These are phyloP conservation scores for Wickerhamomyces sydowiorum DNA, from an alignment of 805 yeast genomes.

Conservation along the genomic window DNA sequence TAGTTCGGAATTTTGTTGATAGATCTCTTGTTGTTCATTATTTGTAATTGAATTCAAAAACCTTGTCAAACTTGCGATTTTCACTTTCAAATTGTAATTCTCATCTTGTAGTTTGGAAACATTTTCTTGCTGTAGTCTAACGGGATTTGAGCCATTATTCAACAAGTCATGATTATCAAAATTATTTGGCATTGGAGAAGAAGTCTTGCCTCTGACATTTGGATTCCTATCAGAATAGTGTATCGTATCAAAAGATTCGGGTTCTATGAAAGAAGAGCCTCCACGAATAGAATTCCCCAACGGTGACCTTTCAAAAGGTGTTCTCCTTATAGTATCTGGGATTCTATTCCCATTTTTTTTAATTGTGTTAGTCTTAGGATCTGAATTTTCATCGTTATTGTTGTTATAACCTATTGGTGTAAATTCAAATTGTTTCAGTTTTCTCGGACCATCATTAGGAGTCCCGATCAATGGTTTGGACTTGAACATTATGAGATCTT, in stretches of 20 bases:
- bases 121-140: constrained; percentile 24
- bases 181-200: constrained; percentile 14
- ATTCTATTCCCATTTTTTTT: neutral
- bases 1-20: constrained; percentile 30
- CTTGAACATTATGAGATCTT: constrained; percentile 9
- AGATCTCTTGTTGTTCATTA: constrained; percentile 31
- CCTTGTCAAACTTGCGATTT: constrained; percentile 35
- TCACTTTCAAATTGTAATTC: constrained; percentile 38
- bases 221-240: constrained; percentile 8
- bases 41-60: constrained; percentile 33
- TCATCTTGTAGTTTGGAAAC: constrained; percentile 31
- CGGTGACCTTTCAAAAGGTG: neutral
- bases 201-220: constrained; percentile 2
- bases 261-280: neutral
- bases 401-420: constrained; percentile 8
- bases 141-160: constrained; percentile 23
- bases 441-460: constrained; percentile 7
- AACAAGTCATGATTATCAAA: constrained; percentile 15
- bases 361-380: neutral
- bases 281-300: neutral
- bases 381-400: constrained; percentile 1
- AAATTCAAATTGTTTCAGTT: constrained; percentile 9
- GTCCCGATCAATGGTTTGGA: constrained; percentile 10
- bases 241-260: constrained; percentile 10
- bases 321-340: neutral